Base-by-base conservation (phyloP, 2,329 filamentous ascomycete genomes). In the Alternaria panax region DNA sequence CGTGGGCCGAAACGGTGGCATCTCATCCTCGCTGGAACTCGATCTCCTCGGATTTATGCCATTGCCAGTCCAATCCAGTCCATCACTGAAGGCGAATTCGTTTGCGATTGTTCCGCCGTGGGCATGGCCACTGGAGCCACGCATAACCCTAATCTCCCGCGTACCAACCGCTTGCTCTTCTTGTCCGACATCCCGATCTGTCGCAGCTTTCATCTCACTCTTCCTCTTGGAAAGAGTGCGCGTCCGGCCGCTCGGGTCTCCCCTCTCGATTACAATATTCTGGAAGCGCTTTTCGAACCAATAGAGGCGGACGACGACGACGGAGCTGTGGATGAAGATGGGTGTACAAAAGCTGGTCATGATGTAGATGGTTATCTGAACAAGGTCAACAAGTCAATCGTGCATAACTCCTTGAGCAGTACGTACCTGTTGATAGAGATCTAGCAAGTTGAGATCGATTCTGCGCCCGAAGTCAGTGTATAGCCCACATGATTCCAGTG, bases 221-320 rank as follows among this genome's bases (percentile, higher is more conserved):
- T 80, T 80, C 47, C 80, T 85, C 54, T 81, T 81, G 79, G 74
- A 89, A 80, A 80, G 87, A 79, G 73, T 91, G 80, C 82, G 88
- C 81, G 79, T 90, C 54, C 85, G 84, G 54, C 93, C 82, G 27
- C 62, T 52, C 20, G 42, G 38, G 42, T 81, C 83, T 54, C 88
- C 87, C 1, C 91, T 88, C 69, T 96, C 91, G 32, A 84, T 85
- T 14, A 91, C 93, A 65, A 97, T 86, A 69, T 91, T 85, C 74
- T 96, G 91, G 75, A 99, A 98, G 7, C 93, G 88, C 78, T 96
- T 97, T 79, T 99, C 93, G 75, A 99, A 99, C 94, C 94, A 99
- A 79, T 97, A 97, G 2, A 99, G 83, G 25, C 95, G 90, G 14
- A 98, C 85, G 69, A 97, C 94, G 7, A 99, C 95, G 43, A 99